A percentile compares a stretch with the other conserved stretches of the same genome.
Evolutionary conservation across 129 eudicot species (phyloP).

Genomic region (Rutidosis leptorrhynchoides): DNA sequence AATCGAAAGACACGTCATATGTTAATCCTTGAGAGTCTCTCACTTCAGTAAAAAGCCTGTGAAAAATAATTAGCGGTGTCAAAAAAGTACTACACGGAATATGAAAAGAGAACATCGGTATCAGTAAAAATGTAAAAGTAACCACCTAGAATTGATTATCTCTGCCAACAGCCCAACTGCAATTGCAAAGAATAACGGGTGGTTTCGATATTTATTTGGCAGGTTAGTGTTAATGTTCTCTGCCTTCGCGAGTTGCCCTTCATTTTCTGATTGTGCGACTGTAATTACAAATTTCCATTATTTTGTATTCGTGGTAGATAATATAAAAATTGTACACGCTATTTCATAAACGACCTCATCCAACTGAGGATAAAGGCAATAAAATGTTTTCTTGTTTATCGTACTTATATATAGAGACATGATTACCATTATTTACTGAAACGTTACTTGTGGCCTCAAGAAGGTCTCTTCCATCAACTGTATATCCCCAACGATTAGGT

Average conservation of each 20-base stretch:
- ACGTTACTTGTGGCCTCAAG: constrained; percentile 41
- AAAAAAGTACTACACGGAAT: background rate
- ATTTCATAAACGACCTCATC: background rate
- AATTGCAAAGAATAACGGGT: constrained; percentile 87
- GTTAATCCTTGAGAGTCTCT: constrained; percentile 98
- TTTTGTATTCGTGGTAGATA: constrained; percentile 14
- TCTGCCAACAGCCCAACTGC: constrained; percentile 88
- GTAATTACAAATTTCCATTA: constrained; percentile 20
- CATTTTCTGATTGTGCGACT: constrained; percentile 47
- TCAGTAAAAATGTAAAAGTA: background rate
- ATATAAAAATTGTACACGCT: constrained; percentile 1
- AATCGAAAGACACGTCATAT: constrained; percentile 92
- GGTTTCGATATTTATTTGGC: constrained; percentile 50
- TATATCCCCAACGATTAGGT: constrained; percentile 97
- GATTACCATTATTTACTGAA: constrained; percentile 40
- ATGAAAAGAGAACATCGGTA: background rate
- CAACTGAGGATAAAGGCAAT: background rate
- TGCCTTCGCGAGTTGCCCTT: constrained; percentile 36
- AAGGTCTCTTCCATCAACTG: constrained; percentile 68
- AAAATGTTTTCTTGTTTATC: background rate
- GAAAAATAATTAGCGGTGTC: background rate
- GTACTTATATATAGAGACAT: background rate
- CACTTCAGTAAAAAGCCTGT: constrained; percentile 93
- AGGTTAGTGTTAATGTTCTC: constrained; percentile 30
- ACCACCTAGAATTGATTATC: constrained; percentile 87